Conservation (phyloP, 208 protist genomes). For the Trypanosoma congolense region DNA sequence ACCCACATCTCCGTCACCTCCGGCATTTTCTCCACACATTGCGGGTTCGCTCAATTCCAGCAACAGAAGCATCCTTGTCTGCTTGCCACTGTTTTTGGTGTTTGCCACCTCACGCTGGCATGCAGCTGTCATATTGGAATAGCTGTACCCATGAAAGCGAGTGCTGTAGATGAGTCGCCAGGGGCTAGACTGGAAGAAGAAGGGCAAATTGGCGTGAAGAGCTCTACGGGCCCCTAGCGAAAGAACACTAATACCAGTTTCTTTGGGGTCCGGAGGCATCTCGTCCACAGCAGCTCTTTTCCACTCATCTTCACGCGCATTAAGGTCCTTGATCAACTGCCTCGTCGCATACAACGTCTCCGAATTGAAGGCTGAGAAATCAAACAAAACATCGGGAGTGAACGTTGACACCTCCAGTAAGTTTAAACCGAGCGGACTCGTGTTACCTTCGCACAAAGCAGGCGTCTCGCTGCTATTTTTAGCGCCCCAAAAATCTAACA, state of each 20-base stretch:
- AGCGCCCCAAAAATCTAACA: neutral
- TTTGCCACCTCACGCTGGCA: constrained; percentile 39
- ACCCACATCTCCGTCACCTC: neutral
- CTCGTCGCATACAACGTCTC: constrained; percentile 42
- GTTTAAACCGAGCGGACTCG: neutral
- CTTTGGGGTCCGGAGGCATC: neutral
- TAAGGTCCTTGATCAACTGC: constrained; percentile 21
- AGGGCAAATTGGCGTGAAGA: constrained; percentile 56
- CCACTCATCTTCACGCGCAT: constrained; percentile 11
- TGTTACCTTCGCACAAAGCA: neutral
- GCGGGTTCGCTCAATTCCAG: constrained; percentile 43
- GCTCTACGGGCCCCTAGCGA: constrained; percentile 32
- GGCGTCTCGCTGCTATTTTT: neutral
- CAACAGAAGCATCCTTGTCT: constrained; percentile 54
- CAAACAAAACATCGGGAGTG: constrained; percentile 40
- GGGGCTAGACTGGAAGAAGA: constrained; percentile 50
- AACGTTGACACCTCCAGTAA: constrained; percentile 22
- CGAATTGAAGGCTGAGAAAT: constrained; percentile 70
- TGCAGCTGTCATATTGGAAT: constrained; percentile 38
- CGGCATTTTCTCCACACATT: neutral
- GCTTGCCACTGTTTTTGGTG: neutral
- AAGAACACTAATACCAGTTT: constrained; percentile 34
- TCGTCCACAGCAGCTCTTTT: constrained; percentile 1
- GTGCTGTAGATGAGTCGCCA: constrained; percentile 79
- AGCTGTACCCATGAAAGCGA: constrained; percentile 55